Evolutionary conservation across 257 asterid genomes (phyloP), one percentile per base, ranked within the genome.

Genomic region (Solanum chiquidenum): DNA sequence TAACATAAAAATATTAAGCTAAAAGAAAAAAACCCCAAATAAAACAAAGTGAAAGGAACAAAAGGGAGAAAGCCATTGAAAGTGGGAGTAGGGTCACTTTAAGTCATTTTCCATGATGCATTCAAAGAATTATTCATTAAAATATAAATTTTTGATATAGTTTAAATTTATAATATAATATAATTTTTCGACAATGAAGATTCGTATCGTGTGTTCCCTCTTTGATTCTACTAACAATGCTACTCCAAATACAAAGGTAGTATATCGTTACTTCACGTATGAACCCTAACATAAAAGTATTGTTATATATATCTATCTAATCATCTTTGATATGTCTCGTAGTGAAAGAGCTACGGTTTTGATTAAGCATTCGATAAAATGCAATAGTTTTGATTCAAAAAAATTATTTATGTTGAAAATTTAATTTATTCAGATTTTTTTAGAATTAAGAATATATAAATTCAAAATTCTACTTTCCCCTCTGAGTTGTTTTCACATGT

Each of bases 11-110:
- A 21, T 20, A 71, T 21, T 31, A 23, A 20, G 27, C 8, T 2
- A 79, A 44, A 14, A n/a, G 33, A 68, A 71, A 68, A 60, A 16
- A 34, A 12, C 2, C 27, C 69, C 82, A 79, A 73, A 83, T 55
- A 31, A 75, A 35, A 66, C 21, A 16, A 25, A 38, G 58, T 85
- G 89, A 88, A 89, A 87, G 85, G 37, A 31, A 29, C 38, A 60
- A 74, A 62, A 49, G 86, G 74, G 71, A 37, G 66, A 84, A 89
- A 83, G 89, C 52, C 86, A 37, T 74, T 18, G 33, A 80, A 87
- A 87, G 88, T 21, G 58, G 37, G 14, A 14, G 91, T 87, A 71
- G 93, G 92, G 91, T 83, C 92, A 72, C 33, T 34, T 86, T 75
- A 29, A 84, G 80, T 79, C 90, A 21, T 14, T 73, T 64, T 86